phyloP scores from a whole-genome alignment of 192 early-diverging fungal species.

The Umbelopsis isabellina region DNA sequence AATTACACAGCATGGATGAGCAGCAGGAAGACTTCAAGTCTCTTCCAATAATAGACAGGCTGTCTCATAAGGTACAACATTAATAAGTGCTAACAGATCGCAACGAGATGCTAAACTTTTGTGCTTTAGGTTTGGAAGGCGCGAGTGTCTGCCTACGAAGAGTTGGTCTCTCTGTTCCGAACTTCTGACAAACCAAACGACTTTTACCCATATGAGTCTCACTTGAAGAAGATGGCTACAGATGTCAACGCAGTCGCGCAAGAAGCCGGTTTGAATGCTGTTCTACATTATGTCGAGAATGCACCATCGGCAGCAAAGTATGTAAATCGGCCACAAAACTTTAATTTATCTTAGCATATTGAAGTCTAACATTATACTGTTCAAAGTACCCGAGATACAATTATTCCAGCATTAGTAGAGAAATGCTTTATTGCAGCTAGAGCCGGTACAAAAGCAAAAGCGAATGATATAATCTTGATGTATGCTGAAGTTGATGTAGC shows the following conservation, averaged over 20 bases:
- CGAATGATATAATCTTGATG: slow-evolving; percentile 80
- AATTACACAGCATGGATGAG: slow-evolving; percentile 23
- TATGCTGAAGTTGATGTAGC: slow-evolving; percentile 88
- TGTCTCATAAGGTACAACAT: slow-evolving; percentile 40
- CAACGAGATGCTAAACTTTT: neutral
- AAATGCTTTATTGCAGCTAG: slow-evolving; percentile 87
- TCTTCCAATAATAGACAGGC: slow-evolving; percentile 36
- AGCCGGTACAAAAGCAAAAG: slow-evolving; percentile 76
- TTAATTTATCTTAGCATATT: neutral
- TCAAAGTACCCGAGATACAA: slow-evolving; percentile 55
- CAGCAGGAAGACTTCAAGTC: slow-evolving; percentile 36
- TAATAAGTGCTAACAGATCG: neutral
- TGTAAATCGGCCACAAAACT: neutral
- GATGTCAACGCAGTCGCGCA: slow-evolving; percentile 93
- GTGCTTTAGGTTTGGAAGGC: slow-evolving; percentile 88
- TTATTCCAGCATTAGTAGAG: slow-evolving; percentile 79
- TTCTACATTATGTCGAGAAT: slow-evolving; percentile 80
- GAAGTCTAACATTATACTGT: neutral
- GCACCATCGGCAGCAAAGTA: slow-evolving; percentile 78
- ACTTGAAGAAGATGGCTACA: slow-evolving; percentile 77
- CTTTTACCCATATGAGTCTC: slow-evolving; percentile 72
- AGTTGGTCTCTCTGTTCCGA: slow-evolving; percentile 71
- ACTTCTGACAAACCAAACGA: slow-evolving; percentile 63
- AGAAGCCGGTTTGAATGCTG: slow-evolving; percentile 77
- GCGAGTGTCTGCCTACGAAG: slow-evolving; percentile 81